phyloP scores from a whole-genome alignment of 805 yeast genomes.

The Candida michaelii region DNA sequence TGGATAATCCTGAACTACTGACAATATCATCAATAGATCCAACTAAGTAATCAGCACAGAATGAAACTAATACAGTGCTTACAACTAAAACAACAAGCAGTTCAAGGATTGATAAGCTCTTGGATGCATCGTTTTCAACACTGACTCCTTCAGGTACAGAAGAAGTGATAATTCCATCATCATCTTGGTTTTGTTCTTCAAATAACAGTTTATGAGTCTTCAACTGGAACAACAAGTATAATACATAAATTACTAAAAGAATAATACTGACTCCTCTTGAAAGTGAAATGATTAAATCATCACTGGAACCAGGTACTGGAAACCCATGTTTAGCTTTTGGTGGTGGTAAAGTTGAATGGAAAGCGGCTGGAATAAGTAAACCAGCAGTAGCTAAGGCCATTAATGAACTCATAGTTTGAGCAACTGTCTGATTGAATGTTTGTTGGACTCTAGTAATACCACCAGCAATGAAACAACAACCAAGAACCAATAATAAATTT shows the following conservation, averaged over 20 bases:
- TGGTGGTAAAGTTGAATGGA: conserved; percentile 74
- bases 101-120: conserved; percentile 51
- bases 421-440: conserved; percentile 90
- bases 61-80: conserved; percentile 77
- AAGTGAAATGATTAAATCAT: conserved; percentile 60
- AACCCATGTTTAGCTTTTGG: conserved; percentile 34
- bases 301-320: conserved; percentile 40
- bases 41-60: conserved; percentile 91
- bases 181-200: conserved; percentile 46
- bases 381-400: conserved; percentile 91
- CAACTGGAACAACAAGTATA: conserved; percentile 85
- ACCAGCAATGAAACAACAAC: conserved; percentile 94
- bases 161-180: conserved; percentile 38
- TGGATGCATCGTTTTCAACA: conserved; percentile 17
- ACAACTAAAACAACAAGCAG: conserved; percentile 56
- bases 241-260: conserved; percentile 69
- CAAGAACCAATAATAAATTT: conserved; percentile 83
- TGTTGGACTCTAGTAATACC: conserved; percentile 87
- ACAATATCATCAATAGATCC: conserved; percentile 92
- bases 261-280: conserved; percentile 87
- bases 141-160: conserved; percentile 21
- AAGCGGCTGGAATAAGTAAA: conserved; percentile 91
- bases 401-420: conserved; percentile 95
- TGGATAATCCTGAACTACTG: conserved; percentile 77
- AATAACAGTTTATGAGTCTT: conserved; percentile 79